Evolutionary conservation across 352 stramenopile species (phyloP), one percentile per base, ranked within the genome.

Genomic region (Pythium utonaiense): DNA sequence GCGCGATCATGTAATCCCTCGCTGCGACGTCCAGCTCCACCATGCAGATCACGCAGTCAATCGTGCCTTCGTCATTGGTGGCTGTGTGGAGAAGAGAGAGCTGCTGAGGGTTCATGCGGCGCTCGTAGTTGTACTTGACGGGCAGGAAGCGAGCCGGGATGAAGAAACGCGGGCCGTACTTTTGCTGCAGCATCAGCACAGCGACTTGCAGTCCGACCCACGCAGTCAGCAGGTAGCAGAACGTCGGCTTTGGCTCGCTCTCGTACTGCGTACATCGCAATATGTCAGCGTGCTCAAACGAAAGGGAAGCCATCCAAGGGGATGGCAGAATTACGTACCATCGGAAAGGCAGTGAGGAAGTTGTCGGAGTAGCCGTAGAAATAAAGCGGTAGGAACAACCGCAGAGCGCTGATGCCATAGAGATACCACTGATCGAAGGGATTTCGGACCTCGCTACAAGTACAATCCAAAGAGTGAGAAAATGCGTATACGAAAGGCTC

Each of bases 51-150:
- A 93, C 85, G 36, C 85, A 95, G 68, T 95, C 83, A 44, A 91
- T 86, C 7, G 77, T 70, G 54, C 86, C 79, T 57, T 87, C 74
- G 60, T 87, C 85, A 49, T 78, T 71, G 13, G 69, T 71, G n/a
- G 71, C 67, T 12, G 64, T 69, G 30, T 78, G 77, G 7, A 93
- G 68, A 36, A 91, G 60, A 57, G 78, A 79, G 53, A 90, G 56
- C 51, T 91, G 68, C 53, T 91, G 78, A 34, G 77, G 19, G 50
- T 85, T 80, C 24, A 93, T 89, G 42, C 79, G 78, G 33, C 96
- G 86, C 75, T 95, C 91, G 78, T 99, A 99, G 66, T 99, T 97
- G 75, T 98, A 99, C 74, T 98, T 98, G 34, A 97, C 92, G 2
- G 96, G 96, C 30, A 99, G 60, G 58, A 98, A 98, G 60, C 86